Evolutionary conservation across 177 flowering plant genomes (phyloP).

Genomic region (Vitis hybrid): DNA sequence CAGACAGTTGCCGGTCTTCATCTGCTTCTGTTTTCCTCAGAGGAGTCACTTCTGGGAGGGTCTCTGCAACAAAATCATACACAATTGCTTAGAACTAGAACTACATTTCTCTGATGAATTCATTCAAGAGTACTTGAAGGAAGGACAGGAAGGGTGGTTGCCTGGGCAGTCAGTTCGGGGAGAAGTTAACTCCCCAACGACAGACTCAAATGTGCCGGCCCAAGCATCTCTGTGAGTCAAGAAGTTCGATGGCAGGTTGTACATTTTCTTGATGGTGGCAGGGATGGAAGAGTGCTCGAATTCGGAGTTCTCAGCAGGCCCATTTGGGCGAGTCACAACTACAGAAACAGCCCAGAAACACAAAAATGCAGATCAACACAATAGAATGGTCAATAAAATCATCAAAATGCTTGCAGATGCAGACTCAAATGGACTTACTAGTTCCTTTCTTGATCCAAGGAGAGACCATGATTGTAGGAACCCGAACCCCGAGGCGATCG

Average conservation of each 20-base stretch:
- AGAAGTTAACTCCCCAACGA: slow-evolving; percentile 45
- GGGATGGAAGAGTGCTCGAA: slow-evolving; percentile 77
- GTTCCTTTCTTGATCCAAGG: slow-evolving; percentile 88
- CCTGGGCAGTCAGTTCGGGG: slow-evolving; percentile 88
- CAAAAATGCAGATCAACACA: not conserved
- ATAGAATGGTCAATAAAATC: not conserved
- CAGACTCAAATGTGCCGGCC: slow-evolving; percentile 77
- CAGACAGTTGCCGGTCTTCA: slow-evolving; percentile 55
- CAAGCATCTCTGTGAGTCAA: slow-evolving; percentile 81
- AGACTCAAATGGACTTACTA: slow-evolving; percentile 29
- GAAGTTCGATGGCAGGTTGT: slow-evolving; percentile 68
- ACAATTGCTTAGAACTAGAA: too few species aligned
- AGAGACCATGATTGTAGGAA: slow-evolving; percentile 74
- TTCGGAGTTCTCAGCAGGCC: slow-evolving; percentile 63
- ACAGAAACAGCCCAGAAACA: slow-evolving; percentile 15
- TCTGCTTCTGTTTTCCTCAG: slow-evolving; percentile 61
- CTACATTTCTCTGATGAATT: too few species aligned
- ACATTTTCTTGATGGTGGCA: slow-evolving; percentile 74
- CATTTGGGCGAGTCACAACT: slow-evolving; percentile 59
- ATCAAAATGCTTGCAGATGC: not conserved
- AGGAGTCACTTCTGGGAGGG: slow-evolving; percentile 66
- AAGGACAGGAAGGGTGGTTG: slow-evolving; percentile 13
- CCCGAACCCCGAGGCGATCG: slow-evolving; percentile 74
- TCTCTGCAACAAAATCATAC: slow-evolving; percentile 38
- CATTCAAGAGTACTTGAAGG: not conserved